phyloP scores from a whole-genome alignment of 1,284 basidiomycete genomes.

The Nidula niveotomentosa region DNA sequence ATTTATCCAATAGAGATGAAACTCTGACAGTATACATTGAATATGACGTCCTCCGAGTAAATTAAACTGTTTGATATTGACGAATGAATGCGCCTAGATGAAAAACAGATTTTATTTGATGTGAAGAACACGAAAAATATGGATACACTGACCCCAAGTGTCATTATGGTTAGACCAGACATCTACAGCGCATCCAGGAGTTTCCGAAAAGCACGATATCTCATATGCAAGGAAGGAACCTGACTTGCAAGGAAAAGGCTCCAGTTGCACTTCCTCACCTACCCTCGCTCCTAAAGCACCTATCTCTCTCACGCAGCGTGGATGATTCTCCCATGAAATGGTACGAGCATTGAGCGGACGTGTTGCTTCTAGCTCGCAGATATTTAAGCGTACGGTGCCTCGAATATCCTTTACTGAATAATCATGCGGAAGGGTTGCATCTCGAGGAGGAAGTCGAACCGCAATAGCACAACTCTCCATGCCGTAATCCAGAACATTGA shows the following conservation, averaged over 20 bases:
- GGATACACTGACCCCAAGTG: conserved; percentile 20
- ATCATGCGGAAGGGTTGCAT: conserved; percentile 17
- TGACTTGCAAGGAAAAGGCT: conserved; percentile 17
- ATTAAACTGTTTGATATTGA: conserved; percentile 15
- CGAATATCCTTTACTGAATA: conserved; percentile 12
- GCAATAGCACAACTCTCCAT: conserved; percentile 23
- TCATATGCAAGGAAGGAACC: conserved; percentile 21
- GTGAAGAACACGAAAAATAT: background rate
- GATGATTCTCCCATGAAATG: conserved; percentile 19
- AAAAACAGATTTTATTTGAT: background rate
- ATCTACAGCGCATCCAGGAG: conserved; percentile 17
- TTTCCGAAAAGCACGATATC: conserved; percentile 18
- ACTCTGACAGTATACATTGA: too few species aligned
- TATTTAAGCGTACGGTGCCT: conserved; percentile 13
- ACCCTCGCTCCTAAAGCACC: conserved; percentile 16
- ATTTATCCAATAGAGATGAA: too few species aligned
- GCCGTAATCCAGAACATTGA: conserved; percentile 22
- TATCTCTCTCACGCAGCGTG: conserved; percentile 13
- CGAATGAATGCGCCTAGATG: conserved; percentile 15
- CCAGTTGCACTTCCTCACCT: conserved; percentile 18
- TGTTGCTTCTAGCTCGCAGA: conserved; percentile 18
- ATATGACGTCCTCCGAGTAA: too few species aligned
- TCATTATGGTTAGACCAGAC: conserved; percentile 24
- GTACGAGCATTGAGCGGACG: conserved; percentile 16
- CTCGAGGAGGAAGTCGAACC: conserved; percentile 17